Conservation (phyloP, 805 yeast genomes). For the Spathaspora passalidarum region DNA sequence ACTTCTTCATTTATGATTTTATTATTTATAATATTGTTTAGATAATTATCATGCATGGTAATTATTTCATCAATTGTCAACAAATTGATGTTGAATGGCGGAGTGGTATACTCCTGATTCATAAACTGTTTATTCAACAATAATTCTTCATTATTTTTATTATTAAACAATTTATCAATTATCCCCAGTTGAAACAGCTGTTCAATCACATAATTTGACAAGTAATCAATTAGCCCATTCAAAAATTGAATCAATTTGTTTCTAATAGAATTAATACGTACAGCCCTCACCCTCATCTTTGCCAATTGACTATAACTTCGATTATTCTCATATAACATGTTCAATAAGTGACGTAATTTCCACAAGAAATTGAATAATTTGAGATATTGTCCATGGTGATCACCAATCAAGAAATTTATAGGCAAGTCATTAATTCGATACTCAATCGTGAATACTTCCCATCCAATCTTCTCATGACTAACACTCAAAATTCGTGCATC, state of each 20-base stretch:
- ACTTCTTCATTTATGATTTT: slow-evolving; percentile 30
- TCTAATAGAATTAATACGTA: slow-evolving; percentile 31
- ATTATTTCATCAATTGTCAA: slow-evolving; percentile 51
- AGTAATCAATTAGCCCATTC: slow-evolving; percentile 35
- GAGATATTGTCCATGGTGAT: slow-evolving; percentile 44
- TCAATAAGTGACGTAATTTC: slow-evolving; percentile 65
- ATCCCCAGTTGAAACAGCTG: slow-evolving; percentile 27
- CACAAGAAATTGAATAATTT: slow-evolving; percentile 83
- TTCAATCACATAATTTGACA: slow-evolving; percentile 48
- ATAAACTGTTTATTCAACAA: slow-evolving; percentile 4
- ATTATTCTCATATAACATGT: slow-evolving; percentile 40
- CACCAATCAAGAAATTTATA: slow-evolving; percentile 37
- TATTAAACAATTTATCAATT: slow-evolving; percentile 9
- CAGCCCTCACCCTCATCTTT: background rate
- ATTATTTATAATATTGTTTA: slow-evolving; percentile 25
- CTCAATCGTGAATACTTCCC: slow-evolving; percentile 92
- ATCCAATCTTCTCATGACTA: slow-evolving; percentile 67
- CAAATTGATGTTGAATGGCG: slow-evolving; percentile 19
- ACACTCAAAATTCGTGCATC: slow-evolving; percentile 83
- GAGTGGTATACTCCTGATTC: background rate
- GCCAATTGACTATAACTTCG: slow-evolving; percentile 24
- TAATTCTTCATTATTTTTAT: slow-evolving; percentile 6
- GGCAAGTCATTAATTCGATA: slow-evolving; percentile 59
- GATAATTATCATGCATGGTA: slow-evolving; percentile 28
- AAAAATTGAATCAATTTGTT: slow-evolving; percentile 41